A percentile compares a stretch with the other conserved stretches of the same genome.
phyloP scores from a whole-genome alignment of 78 protist genomes.

The Corallochytrium limacisporum region DNA sequence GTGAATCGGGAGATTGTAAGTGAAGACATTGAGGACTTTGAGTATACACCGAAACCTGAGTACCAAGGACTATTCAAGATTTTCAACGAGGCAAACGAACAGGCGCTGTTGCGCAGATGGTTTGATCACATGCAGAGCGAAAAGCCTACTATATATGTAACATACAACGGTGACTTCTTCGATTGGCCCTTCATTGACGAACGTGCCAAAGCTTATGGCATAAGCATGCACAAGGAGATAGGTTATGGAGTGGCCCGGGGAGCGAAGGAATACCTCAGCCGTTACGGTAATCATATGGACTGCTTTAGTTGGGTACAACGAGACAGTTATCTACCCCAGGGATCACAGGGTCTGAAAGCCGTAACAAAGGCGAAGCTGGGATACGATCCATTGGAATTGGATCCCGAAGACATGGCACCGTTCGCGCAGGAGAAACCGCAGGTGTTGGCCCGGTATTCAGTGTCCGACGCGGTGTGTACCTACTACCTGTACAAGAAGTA shows the following conservation, averaged over 20 bases:
- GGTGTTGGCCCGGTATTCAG: conserved; percentile 91
- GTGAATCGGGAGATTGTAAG: conserved; percentile 85
- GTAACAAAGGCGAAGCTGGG: conserved; percentile 86
- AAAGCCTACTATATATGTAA: conserved; percentile 77
- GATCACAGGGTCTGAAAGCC: conserved; percentile 86
- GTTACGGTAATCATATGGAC: conserved; percentile 76
- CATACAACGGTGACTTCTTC: conserved; percentile 98
- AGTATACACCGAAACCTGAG: conserved; percentile 89
- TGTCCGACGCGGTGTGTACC: conserved; percentile 98
- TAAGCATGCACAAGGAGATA: conserved; percentile 49
- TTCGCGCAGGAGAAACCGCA: conserved; percentile 74
- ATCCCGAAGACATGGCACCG: conserved; percentile 92
- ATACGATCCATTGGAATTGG: conserved; percentile 94
- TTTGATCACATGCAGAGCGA: conserved; percentile 54
- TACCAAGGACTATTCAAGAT: conserved; percentile 76
- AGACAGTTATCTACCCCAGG: conserved; percentile 97
- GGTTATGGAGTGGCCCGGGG: conserved; percentile 20
- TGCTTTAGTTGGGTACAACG: conserved; percentile 96
- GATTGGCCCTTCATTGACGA: conserved; percentile 97
- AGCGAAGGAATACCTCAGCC: conserved; percentile 50
- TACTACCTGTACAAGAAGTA: conserved; percentile 90
- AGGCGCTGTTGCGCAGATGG: conserved; percentile 33
- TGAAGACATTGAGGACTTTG: conserved; percentile 84
- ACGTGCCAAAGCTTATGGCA: conserved; percentile 47
- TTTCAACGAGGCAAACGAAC: conserved; percentile 69